Base-by-base conservation (phyloP, 768 basidiomycete species). In the Pleurotus citrinopileatus region DNA sequence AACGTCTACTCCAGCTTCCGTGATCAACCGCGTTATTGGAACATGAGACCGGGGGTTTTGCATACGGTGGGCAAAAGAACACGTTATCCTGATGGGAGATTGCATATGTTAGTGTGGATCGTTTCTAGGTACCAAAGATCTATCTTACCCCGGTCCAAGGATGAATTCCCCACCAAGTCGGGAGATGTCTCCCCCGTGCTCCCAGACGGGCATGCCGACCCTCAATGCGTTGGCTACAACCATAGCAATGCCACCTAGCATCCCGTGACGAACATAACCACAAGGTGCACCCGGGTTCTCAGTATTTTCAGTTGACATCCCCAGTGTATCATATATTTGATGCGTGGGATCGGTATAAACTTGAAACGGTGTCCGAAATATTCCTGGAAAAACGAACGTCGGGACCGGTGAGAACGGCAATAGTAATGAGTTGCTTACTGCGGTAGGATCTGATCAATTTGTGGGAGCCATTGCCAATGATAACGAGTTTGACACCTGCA, bases 81-180 rank as follows among this genome's bases (percentile, higher is more conserved):
- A 59, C 47, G 34, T 38, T 51, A 42, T 55, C 55, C 27, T 43
- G 43, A 25, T 27, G 50, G 27, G 47, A 45, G 8, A 42, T 34
- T 12, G 13, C 29, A 13, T 7, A 25, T 19, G 22, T 53, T 23
- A 42, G 52, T 42, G 38, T 50, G 48, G 34, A 53, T 42, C 52
- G 27, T 26, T 43, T 23, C 36, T 25, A 25, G 52, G 32, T 17
- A 42, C n/a, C 40, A 42, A 19, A 19, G 28, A 42, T 26, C 9
- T 42, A 42, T 26, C 36, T 42, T 53, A 83, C 81, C 81, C 83
- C 7, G 83, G 82, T 12, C 81, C 82, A 13, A 89, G 74, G 22
- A 89, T 73, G 59, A 89, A 89, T 67, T 90, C 88, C 32, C 88
- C 88, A 23, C 87, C 87, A 15, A 89, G 68, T 61, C 88, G 87